A percentile compares a stretch with the other conserved stretches of the same genome.
These are phyloP conservation scores for Arabidopsis hybrid DNA, from an alignment of 441 rosid species.

Conservation along the genomic window DNA sequence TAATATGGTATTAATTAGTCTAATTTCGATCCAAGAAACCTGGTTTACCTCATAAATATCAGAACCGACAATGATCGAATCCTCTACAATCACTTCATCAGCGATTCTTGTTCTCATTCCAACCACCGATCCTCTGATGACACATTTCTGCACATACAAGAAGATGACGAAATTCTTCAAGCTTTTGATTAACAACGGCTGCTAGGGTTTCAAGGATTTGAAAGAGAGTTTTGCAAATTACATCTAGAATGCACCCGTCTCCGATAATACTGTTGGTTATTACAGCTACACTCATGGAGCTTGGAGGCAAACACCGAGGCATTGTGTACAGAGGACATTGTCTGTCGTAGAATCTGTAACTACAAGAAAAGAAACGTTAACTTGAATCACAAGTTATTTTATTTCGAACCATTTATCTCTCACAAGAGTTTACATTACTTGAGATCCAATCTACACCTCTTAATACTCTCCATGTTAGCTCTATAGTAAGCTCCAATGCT, in stretches of 20 bases:
- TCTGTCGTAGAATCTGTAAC: slow-evolving; percentile 67
- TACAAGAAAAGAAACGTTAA: slow-evolving; percentile 12
- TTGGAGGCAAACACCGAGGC: slow-evolving; percentile 81
- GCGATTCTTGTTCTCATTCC: slow-evolving; percentile 81
- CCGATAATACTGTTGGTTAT: slow-evolving; percentile 73
- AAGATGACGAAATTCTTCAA: slow-evolving; percentile 5
- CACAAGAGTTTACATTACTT: slow-evolving; percentile 42
- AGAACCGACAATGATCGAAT: slow-evolving; percentile 81
- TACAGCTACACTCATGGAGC: slow-evolving; percentile 55
- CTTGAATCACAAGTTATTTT: slow-evolving; percentile 30
- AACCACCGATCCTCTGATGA: slow-evolving; percentile 72
- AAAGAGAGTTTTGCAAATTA: slow-evolving; percentile 44
- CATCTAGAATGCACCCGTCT: slow-evolving; percentile 83
- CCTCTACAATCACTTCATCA: slow-evolving; percentile 68
- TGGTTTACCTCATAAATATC: slow-evolving; percentile 70
- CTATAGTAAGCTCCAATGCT: slow-evolving; percentile 74
- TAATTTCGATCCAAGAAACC: slow-evolving; percentile 20
- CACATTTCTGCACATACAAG: slow-evolving; percentile 62
- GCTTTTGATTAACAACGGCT: slow-evolving; percentile 17
- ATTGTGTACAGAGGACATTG: slow-evolving; percentile 65
- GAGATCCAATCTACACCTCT: slow-evolving; percentile 47
- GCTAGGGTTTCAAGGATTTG: slow-evolving; percentile 30
- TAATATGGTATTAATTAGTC: not conserved
- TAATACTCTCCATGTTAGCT: slow-evolving; percentile 80
- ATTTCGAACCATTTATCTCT: slow-evolving; percentile 9